Percentiles rank a stretch among this genome's conserved stretches.
These are phyloP conservation scores for Trichoderma arundinaceum DNA, from an alignment of 2,329 filamentous ascomycete species.

Conservation along the genomic window DNA sequence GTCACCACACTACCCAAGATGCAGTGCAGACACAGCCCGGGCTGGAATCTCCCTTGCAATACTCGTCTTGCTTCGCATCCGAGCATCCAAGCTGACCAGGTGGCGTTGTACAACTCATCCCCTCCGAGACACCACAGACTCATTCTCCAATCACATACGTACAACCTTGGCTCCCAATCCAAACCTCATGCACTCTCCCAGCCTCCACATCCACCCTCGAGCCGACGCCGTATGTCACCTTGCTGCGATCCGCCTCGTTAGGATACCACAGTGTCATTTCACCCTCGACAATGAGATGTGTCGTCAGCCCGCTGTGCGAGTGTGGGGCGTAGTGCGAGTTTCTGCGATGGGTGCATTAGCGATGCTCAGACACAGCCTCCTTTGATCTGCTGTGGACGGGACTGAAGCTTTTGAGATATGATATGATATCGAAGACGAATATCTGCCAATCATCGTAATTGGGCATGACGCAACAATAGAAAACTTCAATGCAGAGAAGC, in stretches of 20 bases:
- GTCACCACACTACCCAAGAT: too few species aligned
- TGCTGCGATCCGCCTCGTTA: constrained; percentile 59
- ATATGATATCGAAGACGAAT: too few species aligned
- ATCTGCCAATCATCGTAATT: neutral
- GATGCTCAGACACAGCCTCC: constrained; percentile 17
- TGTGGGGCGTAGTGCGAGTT: constrained; percentile 73
- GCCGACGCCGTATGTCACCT: constrained; percentile 64
- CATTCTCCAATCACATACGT: constrained; percentile 68
- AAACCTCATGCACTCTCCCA: constrained; percentile 69
- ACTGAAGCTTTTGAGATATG: too few species aligned
- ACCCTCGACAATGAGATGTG: constrained; percentile 70
- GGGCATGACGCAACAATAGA: neutral
- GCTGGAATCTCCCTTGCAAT: neutral
- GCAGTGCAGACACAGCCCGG: neutral
- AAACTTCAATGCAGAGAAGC: neutral
- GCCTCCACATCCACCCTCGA: constrained; percentile 71
- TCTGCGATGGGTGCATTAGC: constrained; percentile 46
- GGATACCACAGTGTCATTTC: constrained; percentile 71
- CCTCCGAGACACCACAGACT: neutral
- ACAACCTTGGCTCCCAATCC: constrained; percentile 69
- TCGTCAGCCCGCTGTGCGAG: constrained; percentile 67
- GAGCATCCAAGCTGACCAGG: constrained; percentile 5
- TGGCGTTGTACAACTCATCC: constrained; percentile 4
- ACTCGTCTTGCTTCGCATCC: neutral
- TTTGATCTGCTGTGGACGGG: neutral